phyloP scores from a whole-genome alignment of 495 filamentous ascomycete species.

The Lasiosphaeria ovina region DNA sequence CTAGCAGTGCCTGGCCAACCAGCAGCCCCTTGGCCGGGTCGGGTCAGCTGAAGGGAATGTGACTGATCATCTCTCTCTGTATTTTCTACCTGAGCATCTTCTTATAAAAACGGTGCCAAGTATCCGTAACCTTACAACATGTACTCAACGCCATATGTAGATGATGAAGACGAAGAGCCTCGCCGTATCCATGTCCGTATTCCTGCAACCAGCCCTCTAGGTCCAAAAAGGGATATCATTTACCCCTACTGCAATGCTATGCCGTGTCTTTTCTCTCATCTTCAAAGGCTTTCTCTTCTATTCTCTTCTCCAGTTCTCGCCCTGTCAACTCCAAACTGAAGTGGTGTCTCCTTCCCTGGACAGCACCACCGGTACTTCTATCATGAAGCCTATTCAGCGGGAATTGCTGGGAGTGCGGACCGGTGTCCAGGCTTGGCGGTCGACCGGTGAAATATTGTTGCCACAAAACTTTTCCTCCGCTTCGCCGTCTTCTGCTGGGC shows the following conservation, averaged over 20 bases:
- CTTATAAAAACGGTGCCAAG: no score
- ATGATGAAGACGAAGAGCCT: no score
- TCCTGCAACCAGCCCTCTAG: no score
- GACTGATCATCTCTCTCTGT: no score
- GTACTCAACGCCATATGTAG: no score
- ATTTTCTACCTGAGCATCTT: no score
- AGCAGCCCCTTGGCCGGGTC: no score
- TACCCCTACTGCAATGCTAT: neutral
- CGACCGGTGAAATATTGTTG: conserved; percentile 44
- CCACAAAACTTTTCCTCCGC: conserved; percentile 53
- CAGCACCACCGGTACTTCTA: neutral
- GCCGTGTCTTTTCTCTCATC: neutral
- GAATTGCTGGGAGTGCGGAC: conserved; percentile 17
- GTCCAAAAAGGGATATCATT: neutral
- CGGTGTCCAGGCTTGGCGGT: conserved; percentile 17
- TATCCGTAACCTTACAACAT: no score
- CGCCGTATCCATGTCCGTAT: no score
- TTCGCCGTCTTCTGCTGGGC: conserved; percentile 32
- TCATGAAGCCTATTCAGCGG: neutral
- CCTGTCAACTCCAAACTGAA: neutral
- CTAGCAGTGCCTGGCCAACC: no score
- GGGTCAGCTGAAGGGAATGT: no score
- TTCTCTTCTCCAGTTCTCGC: neutral
- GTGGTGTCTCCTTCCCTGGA: neutral
- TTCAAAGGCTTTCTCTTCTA: neutral